phyloP scores from a whole-genome alignment of 1,284 basidiomycete genomes.

The Moniliophthora roreri region DNA sequence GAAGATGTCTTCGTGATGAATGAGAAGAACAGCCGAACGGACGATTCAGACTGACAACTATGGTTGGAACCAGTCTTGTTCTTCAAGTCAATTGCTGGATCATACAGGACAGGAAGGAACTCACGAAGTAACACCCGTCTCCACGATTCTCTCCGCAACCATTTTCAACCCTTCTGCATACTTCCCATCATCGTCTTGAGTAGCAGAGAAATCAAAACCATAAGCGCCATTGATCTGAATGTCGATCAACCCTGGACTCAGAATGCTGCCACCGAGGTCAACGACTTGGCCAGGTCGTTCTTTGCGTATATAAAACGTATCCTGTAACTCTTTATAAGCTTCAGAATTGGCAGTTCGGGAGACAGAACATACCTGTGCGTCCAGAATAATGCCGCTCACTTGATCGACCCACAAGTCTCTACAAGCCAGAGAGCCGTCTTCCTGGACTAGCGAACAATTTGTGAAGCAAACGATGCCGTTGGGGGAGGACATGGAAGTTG shows the following conservation, averaged over 20 bases:
- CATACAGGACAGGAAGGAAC: slow-evolving; percentile 27
- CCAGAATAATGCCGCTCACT: slow-evolving; percentile 63
- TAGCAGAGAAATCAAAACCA: slow-evolving; percentile 86
- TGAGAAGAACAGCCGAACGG: neutral
- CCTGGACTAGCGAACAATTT: slow-evolving; percentile 74
- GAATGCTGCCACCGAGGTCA: slow-evolving; percentile 70
- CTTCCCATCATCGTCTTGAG: slow-evolving; percentile 63
- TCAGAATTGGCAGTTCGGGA: neutral
- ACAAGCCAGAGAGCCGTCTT: slow-evolving; percentile 70
- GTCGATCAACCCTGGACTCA: slow-evolving; percentile 79
- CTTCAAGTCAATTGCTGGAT: slow-evolving; percentile 9
- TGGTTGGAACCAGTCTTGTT: slow-evolving; percentile 67
- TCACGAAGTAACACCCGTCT: slow-evolving; percentile 87
- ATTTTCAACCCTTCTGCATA: slow-evolving; percentile 71
- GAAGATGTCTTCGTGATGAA: neutral
- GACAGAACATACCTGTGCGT: slow-evolving; percentile 58
- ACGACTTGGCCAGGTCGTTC: slow-evolving; percentile 63
- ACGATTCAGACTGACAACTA: slow-evolving; percentile 55
- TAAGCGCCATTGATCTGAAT: slow-evolving; percentile 89
- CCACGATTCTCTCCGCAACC: slow-evolving; percentile 75
- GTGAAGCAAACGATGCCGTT: slow-evolving; percentile 83
- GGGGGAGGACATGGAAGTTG: slow-evolving; percentile 32
- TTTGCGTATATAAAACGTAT: slow-evolving; percentile 63
- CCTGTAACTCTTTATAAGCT: slow-evolving; percentile 30
- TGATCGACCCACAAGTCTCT: slow-evolving; percentile 80